Evolutionary conservation across 148 eudicot genomes (phyloP).

Genomic region (Rhododendron simsii): DNA sequence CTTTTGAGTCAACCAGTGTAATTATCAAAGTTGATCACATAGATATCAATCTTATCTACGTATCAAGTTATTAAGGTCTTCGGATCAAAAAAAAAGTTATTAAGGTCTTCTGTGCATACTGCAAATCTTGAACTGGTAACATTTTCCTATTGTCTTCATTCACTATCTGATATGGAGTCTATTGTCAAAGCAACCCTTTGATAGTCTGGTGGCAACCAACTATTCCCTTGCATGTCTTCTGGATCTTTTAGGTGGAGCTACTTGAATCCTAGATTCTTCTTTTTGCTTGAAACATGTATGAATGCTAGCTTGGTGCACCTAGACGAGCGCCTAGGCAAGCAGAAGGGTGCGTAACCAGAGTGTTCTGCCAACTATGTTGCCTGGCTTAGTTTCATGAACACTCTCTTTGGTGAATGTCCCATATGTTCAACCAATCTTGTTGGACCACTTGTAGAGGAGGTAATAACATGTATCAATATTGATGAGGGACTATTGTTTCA

Average conservation of each 20-base stretch:
- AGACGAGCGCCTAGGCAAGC: constrained; percentile 3
- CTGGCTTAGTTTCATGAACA: constrained; percentile 15
- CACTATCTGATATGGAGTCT: not conserved
- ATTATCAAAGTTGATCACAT: not conserved
- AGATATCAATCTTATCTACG: not conserved
- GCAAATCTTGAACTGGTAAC: not conserved
- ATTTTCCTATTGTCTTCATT: not conserved
- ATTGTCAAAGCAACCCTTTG: not conserved
- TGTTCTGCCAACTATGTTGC: constrained; percentile 16
- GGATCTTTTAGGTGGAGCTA: not conserved
- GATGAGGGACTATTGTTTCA: not conserved
- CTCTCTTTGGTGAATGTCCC: constrained; percentile 20
- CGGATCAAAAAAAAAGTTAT: not conserved
- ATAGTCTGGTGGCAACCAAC: not conserved
- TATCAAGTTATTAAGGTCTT: not conserved
- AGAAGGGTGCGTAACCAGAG: not conserved
- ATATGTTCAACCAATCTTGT: constrained; percentile 4
- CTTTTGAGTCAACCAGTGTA: not conserved
- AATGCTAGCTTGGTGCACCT: constrained; percentile 23
- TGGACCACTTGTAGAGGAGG: constrained; percentile 8
- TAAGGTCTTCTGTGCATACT: not conserved
- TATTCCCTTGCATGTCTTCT: not conserved
- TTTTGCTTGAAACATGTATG: not conserved
- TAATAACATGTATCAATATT: constrained; percentile 4
- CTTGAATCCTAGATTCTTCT: not conserved